These are phyloP conservation scores for Colletotrichum sp. DNA, from an alignment of 2,329 filamentous ascomycete species.

Conservation along the genomic window DNA sequence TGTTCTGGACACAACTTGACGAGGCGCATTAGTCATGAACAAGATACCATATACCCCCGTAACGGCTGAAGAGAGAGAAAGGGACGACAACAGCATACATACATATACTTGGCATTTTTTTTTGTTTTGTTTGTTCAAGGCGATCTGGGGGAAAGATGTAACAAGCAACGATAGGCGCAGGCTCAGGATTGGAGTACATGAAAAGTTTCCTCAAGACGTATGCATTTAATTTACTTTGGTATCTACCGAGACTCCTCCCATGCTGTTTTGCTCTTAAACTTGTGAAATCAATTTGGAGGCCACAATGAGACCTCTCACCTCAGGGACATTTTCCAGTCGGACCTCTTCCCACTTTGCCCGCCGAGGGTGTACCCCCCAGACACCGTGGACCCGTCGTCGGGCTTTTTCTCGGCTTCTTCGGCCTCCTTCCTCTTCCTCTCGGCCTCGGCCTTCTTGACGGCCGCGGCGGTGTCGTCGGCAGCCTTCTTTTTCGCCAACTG, in stretches of 20 bases:
- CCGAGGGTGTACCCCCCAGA: constrained; percentile 23
- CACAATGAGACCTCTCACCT: background rate
- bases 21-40: constrained; percentile 11
- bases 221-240: background rate
- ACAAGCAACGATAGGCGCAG: background rate
- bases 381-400: constrained; percentile 16
- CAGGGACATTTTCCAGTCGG: constrained; percentile 27
- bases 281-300: background rate
- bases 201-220: background rate
- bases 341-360: constrained; percentile 2
- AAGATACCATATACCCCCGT: constrained; percentile 14
- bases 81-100: background rate
- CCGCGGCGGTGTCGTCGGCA: constrained; percentile 25
- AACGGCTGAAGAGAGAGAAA: background rate
- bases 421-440: constrained; percentile 6
- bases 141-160: background rate
- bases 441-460: constrained; percentile 31
- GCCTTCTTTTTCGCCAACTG: constrained; percentile 28
- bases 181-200: background rate
- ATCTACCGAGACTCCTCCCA: background rate
- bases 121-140: background rate
- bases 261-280: background rate
- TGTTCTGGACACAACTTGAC: background rate
- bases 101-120: background rate
- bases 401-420: background rate